phyloP scores from a whole-genome alignment of 2,329 filamentous ascomycete species.

The Chalaropsis ovoidea region DNA sequence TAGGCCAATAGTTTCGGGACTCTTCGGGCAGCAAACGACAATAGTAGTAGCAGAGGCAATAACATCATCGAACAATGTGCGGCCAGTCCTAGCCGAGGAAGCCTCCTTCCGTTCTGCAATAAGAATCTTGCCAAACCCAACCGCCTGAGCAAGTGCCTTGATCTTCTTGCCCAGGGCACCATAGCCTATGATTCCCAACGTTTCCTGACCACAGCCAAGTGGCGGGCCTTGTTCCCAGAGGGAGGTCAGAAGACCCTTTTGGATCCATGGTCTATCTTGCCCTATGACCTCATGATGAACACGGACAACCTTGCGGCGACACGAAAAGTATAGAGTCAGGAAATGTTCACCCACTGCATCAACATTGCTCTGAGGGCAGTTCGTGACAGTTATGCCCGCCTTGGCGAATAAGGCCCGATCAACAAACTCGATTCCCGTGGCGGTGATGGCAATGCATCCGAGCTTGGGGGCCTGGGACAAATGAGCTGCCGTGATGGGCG shows the following conservation, averaged over 20 bases:
- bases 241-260: slow-evolving; percentile 15
- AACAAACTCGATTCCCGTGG: slow-evolving; percentile 22
- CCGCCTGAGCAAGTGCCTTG: slow-evolving; percentile 26
- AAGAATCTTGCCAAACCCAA: slow-evolving; percentile 28
- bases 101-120: slow-evolving; percentile 28
- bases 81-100: not conserved
- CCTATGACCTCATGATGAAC: slow-evolving; percentile 12
- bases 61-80: slow-evolving; percentile 27
- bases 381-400: slow-evolving; percentile 20
- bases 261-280: not conserved
- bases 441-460: slow-evolving; percentile 18
- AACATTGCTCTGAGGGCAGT: slow-evolving; percentile 24
- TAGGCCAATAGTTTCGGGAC: slow-evolving; percentile 27
- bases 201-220: slow-evolving; percentile 29
- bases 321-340: slow-evolving; percentile 22
- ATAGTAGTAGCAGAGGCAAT: slow-evolving; percentile 28
- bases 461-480: slow-evolving; percentile 15
- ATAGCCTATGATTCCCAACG: slow-evolving; percentile 30
- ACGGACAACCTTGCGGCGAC: slow-evolving; percentile 17
- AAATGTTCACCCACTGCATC: slow-evolving; percentile 20
- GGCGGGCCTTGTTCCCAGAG: slow-evolving; percentile 27
- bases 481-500: slow-evolving; percentile 15
- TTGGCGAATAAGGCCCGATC: slow-evolving; percentile 19
- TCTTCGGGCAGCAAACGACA: slow-evolving; percentile 29
- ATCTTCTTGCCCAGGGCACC: slow-evolving; percentile 29